Evolutionary conservation across 805 yeast genomes (phyloP).

Genomic region (Kazachstania viticola): DNA sequence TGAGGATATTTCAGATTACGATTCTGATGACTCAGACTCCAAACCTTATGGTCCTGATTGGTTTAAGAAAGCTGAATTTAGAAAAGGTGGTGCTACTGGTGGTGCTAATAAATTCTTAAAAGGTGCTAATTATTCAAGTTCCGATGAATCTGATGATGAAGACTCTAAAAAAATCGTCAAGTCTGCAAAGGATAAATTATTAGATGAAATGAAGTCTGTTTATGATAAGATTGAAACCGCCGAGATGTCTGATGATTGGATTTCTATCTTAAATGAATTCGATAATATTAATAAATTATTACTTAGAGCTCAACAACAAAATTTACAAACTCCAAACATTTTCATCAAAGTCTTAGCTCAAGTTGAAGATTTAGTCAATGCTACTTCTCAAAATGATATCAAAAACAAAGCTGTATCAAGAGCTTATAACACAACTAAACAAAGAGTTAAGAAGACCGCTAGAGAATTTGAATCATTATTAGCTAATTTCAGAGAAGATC

Average conservation of each 20-base stretch:
- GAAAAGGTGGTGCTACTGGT: constrained; percentile 23
- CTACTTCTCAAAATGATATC: constrained; percentile 45
- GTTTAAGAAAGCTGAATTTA: constrained; percentile 31
- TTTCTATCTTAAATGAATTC: constrained; percentile 58
- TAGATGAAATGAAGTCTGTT: constrained; percentile 70
- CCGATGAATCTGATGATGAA: constrained; percentile 42
- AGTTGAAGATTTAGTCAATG: constrained; percentile 59
- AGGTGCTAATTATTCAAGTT: constrained; percentile 27
- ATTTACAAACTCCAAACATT: constrained; percentile 53
- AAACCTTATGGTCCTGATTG: constrained; percentile 35
- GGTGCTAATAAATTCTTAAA: constrained; percentile 27
- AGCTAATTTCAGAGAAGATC: constrained; percentile 50
- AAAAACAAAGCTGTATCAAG: constrained; percentile 78
- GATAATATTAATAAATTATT: constrained; percentile 63
- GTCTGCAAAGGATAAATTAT: constrained; percentile 83
- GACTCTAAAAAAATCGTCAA: constrained; percentile 80
- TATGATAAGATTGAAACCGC: constrained; percentile 60
- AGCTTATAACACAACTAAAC: constrained; percentile 78
- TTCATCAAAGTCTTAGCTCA: constrained; percentile 59
- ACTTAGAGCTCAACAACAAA: constrained; percentile 66
- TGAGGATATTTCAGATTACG: constrained; percentile 30
- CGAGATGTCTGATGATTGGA: constrained; percentile 69
- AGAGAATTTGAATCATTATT: constrained; percentile 57
- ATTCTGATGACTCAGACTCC: constrained; percentile 29
- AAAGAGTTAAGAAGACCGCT: constrained; percentile 70